Conservation (phyloP, 2,329 filamentous ascomycete genomes). For the Ophiostoma triangulosporum region DNA sequence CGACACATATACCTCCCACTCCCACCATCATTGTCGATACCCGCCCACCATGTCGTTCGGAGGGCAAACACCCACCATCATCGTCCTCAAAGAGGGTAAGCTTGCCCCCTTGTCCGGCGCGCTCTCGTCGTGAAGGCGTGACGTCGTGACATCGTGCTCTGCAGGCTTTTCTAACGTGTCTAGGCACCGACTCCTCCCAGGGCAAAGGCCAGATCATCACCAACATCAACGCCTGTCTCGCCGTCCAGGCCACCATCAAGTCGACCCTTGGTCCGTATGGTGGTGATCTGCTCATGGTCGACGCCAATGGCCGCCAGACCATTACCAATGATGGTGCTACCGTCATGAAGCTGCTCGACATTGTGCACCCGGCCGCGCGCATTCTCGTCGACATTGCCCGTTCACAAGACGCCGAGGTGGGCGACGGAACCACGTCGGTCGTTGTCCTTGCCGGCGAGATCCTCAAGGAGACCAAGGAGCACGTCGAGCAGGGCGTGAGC, state of each 20-base stretch:
- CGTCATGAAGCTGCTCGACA: constrained; percentile 99
- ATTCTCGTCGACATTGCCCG: constrained; percentile 97
- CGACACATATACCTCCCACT: background rate
- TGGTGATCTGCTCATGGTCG: constrained; percentile 89
- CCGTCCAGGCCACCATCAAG: constrained; percentile 91
- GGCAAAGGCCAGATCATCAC: constrained; percentile 93
- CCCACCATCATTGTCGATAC: background rate
- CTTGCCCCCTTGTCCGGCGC: constrained; percentile 8
- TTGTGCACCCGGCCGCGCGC: constrained; percentile 91
- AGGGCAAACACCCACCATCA: constrained; percentile 93
- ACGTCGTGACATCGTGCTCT: background rate
- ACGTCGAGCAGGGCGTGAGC: constrained; percentile 93
- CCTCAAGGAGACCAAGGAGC: constrained; percentile 89
- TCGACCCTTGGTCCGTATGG: constrained; percentile 92
- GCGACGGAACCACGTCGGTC: constrained; percentile 93
- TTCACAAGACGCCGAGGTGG: constrained; percentile 97
- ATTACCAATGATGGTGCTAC: constrained; percentile 99
- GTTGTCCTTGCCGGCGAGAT: constrained; percentile 97
- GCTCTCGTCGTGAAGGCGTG: background rate
- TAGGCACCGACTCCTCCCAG: constrained; percentile 94
- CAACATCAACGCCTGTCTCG: constrained; percentile 96
- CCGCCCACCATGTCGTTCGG: constrained; percentile 70
- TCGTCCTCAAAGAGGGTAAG: constrained; percentile 89
- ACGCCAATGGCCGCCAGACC: constrained; percentile 88
- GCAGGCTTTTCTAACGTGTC: constrained; percentile 11